Base-by-base conservation (phyloP, 2,329 filamentous ascomycete species). In the Xylaria sp. region DNA sequence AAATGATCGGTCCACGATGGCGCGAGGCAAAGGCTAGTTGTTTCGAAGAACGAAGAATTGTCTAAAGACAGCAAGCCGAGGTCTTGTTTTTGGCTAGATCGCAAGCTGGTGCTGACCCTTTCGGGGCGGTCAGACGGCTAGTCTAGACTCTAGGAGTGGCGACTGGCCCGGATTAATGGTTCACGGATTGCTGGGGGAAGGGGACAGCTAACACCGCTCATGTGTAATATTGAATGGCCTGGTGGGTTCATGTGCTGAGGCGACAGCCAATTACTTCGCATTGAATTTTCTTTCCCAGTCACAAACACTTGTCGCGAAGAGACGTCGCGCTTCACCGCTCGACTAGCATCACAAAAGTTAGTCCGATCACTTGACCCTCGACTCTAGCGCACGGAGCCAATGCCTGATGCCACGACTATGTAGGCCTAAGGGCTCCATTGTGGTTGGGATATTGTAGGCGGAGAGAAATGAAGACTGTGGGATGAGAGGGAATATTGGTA, bases 361-460 rank as follows among this genome's bases (percentile, higher is more conserved):
- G 56, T 57, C 38, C 13, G 56, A 61, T 64, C 64, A 67, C 67
- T 67, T 67, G 67, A 64, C 64, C 57, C 25, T 59, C 57, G 36
- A 64, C 57, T 57, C 50, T 29, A 61, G 38, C 47, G 61, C 42
- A 42, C 27, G 42, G 53, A 29, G 44, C 53, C 36, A 42, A 57
- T 60, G 45, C 31, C 47, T 27, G 33, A 54, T 61, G 64, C 61
- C 57, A 60, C 57, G 64, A 58, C 39, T 42, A 20, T 20, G 29
- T 39, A 57, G 20, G 11, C 13, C 45, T 7, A 44, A 47, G 39
- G n/a, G 47, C 53, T 45, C 62, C 56, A 56, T 60, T 36, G 25
- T 17, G 54, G 17, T 22, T 29, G 59, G 27, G 27, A 50, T 39
- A 45, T 22, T 36, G 17, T 45, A 45, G 53, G 20, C 3, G 22